Evolutionary conservation across 441 rosid species (phyloP).

Genomic region (Adansonia rubrostipa): DNA sequence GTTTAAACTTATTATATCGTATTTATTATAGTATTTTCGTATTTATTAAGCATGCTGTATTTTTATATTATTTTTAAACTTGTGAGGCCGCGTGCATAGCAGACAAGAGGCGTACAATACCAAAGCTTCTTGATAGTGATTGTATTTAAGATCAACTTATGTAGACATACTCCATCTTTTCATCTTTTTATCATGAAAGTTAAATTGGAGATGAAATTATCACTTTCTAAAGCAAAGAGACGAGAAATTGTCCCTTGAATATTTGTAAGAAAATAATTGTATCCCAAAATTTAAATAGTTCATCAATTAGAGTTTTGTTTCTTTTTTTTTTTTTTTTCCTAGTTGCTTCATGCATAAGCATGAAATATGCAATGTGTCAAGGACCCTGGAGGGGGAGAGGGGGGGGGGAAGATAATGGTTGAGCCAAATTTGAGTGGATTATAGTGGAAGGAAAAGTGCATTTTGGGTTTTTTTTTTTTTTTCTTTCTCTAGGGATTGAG

Average conservation of each 20-base stretch:
- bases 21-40: too few relatives aligned
- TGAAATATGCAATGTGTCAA: slow-evolving; percentile 13
- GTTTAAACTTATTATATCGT: too few relatives aligned
- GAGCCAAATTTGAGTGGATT: slow-evolving; percentile 1
- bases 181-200: background rate
- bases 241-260: background rate
- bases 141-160: too few relatives aligned
- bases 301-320: background rate
- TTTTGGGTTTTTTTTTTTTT: background rate
- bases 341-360: slow-evolving; percentile 16
- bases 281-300: background rate
- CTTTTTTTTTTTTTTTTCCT: background rate
- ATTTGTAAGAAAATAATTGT: background rate
- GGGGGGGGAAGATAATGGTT: background rate
- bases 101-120: too few relatives aligned
- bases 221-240: background rate
- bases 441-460: background rate
- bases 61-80: too few relatives aligned
- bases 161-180: too few relatives aligned
- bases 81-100: too few relatives aligned
- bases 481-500: background rate
- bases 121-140: too few relatives aligned
- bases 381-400: too few relatives aligned
- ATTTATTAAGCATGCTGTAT: too few relatives aligned
- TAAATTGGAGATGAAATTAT: background rate